Base-by-base conservation (phyloP, 805 yeast genomes). In the Tanozyma kutaoensis region DNA sequence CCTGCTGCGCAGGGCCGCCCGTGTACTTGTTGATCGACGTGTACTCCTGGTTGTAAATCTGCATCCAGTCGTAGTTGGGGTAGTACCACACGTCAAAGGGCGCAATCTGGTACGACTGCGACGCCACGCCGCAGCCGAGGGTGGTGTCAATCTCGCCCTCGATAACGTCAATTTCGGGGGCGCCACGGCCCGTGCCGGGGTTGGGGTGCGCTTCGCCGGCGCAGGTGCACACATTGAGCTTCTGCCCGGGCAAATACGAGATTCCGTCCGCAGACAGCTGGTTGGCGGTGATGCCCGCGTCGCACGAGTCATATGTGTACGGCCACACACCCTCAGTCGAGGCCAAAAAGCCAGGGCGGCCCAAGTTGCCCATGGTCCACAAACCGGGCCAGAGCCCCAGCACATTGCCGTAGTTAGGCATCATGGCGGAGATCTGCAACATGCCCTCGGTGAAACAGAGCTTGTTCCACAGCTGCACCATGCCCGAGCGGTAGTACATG, bases 261-360 rank as follows among this genome's bases (percentile, higher is more conserved):
- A 85, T 71, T 32, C 97, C 97, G 50, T 86, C 96, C 1, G 78
- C 64, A 0, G 93, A 72, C 5, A 93, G 77, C 57, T 86, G 96
- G 50, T 86, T 86, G 11, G 95, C 80, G 3, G 96, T 85, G 37
- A 85, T 85, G 38, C 97, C 97, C 3, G 86, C 85, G 57, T 86
- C 95, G 54, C 96, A 86, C 3, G 71, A 49, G 20, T 77, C 76
- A 48, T 86, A 86, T 2, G 88, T 62, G 44, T 85, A 86, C 4
- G 97, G 96, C 97, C 97, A 86, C 15, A 80, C 76, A 33, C 96
- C 96, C 15, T 86, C 93, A 3, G 95, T 72, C 3, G 88, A 62
- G 5, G 93, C 82, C 57, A 72, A 54, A 46, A 71, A 86, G 8
- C 97, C 97, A 0, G 96, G 93, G 40, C 96, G 71, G 15, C 79